These are phyloP conservation scores for Mortierella sp. DNA, from an alignment of 371 early-diverging fungal species.

Conservation along the genomic window DNA sequence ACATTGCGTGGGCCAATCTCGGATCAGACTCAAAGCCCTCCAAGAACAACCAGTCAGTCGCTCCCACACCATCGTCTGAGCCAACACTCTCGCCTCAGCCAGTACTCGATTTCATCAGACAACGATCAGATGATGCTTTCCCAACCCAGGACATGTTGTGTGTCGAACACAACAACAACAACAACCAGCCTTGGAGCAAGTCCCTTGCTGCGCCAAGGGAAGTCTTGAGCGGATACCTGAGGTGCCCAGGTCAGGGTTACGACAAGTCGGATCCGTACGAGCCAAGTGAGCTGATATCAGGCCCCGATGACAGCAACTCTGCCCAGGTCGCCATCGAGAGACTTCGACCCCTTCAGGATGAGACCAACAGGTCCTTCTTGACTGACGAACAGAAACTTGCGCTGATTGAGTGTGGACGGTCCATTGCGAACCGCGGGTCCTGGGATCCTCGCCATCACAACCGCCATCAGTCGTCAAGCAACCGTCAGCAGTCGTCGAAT, in stretches of 20 bases:
- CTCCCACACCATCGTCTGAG: neutral
- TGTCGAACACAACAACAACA: neutral
- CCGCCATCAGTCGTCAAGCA: too few species aligned
- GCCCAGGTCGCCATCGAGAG: neutral
- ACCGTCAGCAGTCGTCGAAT: too few species aligned
- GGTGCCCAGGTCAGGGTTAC: too few species aligned
- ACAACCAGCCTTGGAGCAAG: neutral
- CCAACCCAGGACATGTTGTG: neutral
- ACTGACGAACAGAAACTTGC: neutral
- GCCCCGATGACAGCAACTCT: neutral
- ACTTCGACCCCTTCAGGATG: neutral
- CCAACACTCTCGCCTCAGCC: neutral
- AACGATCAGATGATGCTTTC: neutral
- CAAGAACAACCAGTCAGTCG: neutral
- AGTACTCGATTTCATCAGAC: neutral
- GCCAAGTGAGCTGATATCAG: neutral
- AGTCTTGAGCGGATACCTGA: neutral
- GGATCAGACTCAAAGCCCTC: neutral
- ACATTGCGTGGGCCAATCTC: neutral
- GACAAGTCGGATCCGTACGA: neutral
- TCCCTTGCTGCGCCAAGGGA: neutral
- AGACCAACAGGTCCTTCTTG: neutral
- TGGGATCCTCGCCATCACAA: neutral
- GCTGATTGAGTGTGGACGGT: neutral
- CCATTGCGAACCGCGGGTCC: neutral